These are phyloP conservation scores for Tulasnella sp. DNA, from an alignment of 768 basidiomycete genomes.

Conservation along the genomic window DNA sequence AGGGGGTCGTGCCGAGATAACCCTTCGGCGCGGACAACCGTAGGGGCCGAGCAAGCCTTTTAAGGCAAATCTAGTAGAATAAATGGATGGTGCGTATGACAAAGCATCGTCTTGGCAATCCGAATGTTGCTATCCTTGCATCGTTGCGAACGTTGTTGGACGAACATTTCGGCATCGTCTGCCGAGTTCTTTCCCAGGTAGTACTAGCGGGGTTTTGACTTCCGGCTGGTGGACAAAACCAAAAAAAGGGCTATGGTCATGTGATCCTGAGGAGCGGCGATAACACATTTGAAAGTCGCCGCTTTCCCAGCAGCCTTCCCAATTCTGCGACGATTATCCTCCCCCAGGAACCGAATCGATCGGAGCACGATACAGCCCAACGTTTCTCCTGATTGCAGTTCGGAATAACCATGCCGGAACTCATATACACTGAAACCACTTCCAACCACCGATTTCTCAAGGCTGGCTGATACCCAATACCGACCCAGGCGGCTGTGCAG, in stretches of 20 bases:
- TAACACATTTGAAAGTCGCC: background rate
- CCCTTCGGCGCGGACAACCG: background rate
- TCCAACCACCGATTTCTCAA: background rate
- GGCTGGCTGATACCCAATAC: background rate
- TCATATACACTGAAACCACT: background rate
- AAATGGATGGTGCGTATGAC: background rate
- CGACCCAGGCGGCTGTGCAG: background rate
- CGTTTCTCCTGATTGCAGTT: background rate
- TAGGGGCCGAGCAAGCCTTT: background rate
- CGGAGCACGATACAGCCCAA: background rate
- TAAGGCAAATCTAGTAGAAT: background rate
- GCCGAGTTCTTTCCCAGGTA: background rate
- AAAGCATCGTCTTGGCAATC: background rate
- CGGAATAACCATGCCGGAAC: background rate
- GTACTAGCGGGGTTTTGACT: background rate
- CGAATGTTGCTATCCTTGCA: background rate
- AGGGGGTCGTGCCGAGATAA: background rate
- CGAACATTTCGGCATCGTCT: background rate
- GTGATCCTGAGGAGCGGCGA: background rate
- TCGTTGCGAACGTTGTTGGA: background rate
- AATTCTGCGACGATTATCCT: too few relatives aligned
- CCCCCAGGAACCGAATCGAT: background rate
- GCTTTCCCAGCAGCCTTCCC: background rate
- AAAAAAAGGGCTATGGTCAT: background rate
- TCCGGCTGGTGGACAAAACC: background rate